phyloP scores from a whole-genome alignment of 2,329 filamentous ascomycete species.

The Xylaria sp. region DNA sequence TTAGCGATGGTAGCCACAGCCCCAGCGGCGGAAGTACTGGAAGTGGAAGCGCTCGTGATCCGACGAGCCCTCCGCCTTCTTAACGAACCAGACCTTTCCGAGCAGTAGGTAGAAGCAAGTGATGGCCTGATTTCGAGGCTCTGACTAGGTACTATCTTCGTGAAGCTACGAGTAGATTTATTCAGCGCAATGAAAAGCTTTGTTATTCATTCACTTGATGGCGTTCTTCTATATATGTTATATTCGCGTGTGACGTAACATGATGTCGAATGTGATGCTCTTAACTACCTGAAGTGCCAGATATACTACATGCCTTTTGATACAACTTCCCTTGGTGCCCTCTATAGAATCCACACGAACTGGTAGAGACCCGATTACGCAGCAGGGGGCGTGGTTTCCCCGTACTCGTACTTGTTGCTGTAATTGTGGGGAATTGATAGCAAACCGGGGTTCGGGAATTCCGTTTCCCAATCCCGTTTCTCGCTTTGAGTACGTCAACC shows the following conservation, averaged over 20 bases:
- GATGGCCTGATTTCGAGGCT: conserved; percentile 15
- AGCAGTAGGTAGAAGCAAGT: not conserved
- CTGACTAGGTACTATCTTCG: conserved; percentile 7
- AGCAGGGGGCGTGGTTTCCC: not conserved
- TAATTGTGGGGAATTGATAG: not conserved
- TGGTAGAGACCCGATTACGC: not conserved
- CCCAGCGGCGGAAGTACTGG: conserved; percentile 56
- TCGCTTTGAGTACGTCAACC: conserved; percentile 2
- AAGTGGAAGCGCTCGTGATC: conserved; percentile 60
- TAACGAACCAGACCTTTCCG: conserved; percentile 9
- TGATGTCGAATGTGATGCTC: not conserved
- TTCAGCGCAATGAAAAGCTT: conserved; percentile 45
- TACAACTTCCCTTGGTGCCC: not conserved
- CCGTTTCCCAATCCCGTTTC: conserved; percentile 19
- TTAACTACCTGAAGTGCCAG: not conserved
- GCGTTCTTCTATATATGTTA: not conserved
- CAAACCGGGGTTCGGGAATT: conserved; percentile 21
- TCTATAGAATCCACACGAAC: not conserved
- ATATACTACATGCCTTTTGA: not conserved
- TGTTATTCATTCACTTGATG: conserved; percentile 37
- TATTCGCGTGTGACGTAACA: not conserved
- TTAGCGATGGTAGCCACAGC: conserved; percentile 53
- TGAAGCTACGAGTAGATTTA: conserved; percentile 38
- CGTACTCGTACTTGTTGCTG: not conserved
- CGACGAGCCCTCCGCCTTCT: conserved; percentile 58